These are phyloP conservation scores for Pleodorina starrii DNA, from an alignment of 139 green algal species.

Conservation along the genomic window DNA sequence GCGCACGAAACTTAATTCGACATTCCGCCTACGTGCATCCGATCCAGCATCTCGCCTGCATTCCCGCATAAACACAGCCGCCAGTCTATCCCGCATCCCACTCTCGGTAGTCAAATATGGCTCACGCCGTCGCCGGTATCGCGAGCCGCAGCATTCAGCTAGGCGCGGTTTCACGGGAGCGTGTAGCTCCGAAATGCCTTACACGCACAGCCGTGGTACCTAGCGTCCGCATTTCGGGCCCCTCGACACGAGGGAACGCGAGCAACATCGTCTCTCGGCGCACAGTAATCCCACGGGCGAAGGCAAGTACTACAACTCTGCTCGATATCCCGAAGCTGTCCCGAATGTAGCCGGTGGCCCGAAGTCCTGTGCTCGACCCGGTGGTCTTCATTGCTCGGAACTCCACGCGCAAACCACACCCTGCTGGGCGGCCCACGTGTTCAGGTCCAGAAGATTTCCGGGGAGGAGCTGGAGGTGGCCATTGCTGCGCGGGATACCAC, in stretches of 20 bases:
- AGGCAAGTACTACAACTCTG: constrained; percentile 12
- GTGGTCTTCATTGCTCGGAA: too few relatives aligned
- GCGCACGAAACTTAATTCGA: too few relatives aligned
- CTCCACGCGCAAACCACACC: too few relatives aligned
- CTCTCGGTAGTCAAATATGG: neutral
- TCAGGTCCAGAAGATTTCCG: constrained; percentile 85
- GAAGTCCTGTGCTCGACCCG: neutral
- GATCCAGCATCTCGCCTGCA: too few relatives aligned
- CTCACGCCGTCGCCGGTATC: neutral
- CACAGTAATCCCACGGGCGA: neutral
- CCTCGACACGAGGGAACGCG: neutral
- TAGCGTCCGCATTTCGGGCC: neutral
- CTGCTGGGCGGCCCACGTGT: neutral
- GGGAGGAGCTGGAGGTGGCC: constrained; percentile 87
- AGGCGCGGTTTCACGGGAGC: neutral
- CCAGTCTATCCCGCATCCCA: too few relatives aligned
- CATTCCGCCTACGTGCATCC: too few relatives aligned
- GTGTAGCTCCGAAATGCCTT: neutral
- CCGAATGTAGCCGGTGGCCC: too few relatives aligned
- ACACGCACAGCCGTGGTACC: neutral
- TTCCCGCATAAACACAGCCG: too few relatives aligned
- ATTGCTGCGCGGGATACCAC: constrained; percentile 80
- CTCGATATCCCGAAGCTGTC: too few relatives aligned
- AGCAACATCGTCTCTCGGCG: neutral
- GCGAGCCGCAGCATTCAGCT: neutral